Base-by-base conservation (phyloP, 257 asterid species). In the Solanum stenotomum region DNA sequence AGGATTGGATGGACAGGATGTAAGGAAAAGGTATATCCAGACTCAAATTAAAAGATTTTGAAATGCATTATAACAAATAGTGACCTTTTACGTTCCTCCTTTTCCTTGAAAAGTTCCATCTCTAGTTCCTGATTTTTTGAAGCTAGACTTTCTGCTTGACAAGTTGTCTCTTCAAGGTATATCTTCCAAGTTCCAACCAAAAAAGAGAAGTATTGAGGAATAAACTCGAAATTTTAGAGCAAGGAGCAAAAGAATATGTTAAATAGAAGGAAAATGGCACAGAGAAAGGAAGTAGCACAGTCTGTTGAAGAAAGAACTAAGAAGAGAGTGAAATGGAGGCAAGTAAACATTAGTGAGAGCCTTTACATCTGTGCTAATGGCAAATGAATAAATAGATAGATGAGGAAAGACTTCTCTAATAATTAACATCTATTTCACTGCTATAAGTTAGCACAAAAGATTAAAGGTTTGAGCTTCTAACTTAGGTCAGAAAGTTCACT, bases 71-170 rank as follows among this genome's bases (percentile, higher is more conserved):
- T 34, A 46, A 74, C 61, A 77, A 20, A 52, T 27, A 25, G 31
- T 34, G 85, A 97, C 99, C 98, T 95, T 89, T 90, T 93, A 87
- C 93, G 89, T 84, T 97, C 98, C 86, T 96, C 99, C 79, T 93
- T 91, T 91, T 96, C 98, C 89, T 88, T 90, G 89, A 91, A 89
- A 76, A 95, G 93, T 86, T 92, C 95, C 89, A 86, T 86, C 92
- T 95, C 98, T 92, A 97, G 95, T 63, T 97, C 98, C 85, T 94
- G 94, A 89, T 91, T 87, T 89, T 90, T 92, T 22, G 85, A 71
- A 75, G 89, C 89, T 68, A 97, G 92, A 59, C 88, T 78, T 63
- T 92, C 92, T 31, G 94, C 94, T 87, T 96, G 98, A 87, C 88
- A 90, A 78, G 71, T 89, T 92, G 89, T 93, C 91, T 94, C 98